Evolutionary conservation across 148 eudicot species (phyloP).

Genomic region (Fagopyrum esculentum): DNA sequence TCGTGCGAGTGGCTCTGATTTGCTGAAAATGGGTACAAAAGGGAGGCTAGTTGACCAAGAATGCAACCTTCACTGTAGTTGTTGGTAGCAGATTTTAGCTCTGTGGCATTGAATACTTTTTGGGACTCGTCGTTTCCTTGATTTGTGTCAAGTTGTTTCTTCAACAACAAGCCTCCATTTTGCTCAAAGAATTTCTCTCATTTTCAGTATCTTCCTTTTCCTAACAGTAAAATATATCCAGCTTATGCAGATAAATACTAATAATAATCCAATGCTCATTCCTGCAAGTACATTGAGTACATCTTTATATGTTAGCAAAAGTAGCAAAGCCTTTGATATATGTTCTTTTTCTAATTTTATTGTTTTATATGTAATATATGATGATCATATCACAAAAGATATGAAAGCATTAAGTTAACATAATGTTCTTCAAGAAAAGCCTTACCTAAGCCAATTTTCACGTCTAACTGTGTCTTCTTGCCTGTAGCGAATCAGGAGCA

Average conservation of each 20-base stretch:
- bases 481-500: not conserved
- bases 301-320: too few species aligned
- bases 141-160: slow-evolving; percentile 2
- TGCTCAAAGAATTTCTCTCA: slow-evolving; percentile 11
- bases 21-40: too few species aligned
- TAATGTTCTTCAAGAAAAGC: not conserved
- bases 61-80: not conserved
- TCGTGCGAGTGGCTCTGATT: too few species aligned
- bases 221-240: slow-evolving; percentile 6
- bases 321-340: too few species aligned
- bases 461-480: not conserved
- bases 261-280: slow-evolving; percentile 7
- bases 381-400: too few species aligned
- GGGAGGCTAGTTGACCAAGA: not conserved
- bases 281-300: slow-evolving; percentile 11
- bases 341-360: too few species aligned
- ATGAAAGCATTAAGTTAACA: too few species aligned
- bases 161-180: not conserved
- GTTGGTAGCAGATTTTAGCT: not conserved
- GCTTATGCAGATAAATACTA: not conserved
- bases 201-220: slow-evolving; percentile 11
- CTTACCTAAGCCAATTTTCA: slow-evolving; percentile 17
- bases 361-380: too few species aligned
- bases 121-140: not conserved
- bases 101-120: not conserved